Evolutionary conservation across 179 eudicot genomes (phyloP), one percentile per base, ranked within the genome.

Genomic region (Actinidia chinensis): DNA sequence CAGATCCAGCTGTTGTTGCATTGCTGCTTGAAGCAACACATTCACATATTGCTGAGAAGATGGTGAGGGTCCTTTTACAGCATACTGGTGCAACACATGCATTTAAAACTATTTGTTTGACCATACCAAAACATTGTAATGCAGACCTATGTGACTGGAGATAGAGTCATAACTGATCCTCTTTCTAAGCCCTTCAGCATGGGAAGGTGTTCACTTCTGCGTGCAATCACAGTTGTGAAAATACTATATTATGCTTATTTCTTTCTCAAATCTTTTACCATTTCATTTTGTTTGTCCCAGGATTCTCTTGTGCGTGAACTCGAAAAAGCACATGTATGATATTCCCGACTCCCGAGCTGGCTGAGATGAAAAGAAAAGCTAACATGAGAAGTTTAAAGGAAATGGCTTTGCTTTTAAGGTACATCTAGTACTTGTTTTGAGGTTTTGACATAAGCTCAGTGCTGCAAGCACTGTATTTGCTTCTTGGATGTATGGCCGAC

Each of bases 161-260:
- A 96, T 82, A 91, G 99, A 85, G 99, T 96, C 73, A 56, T 96
- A 73, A 91, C 93, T 56, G 99, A 96, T 89, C 93, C 97, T 85
- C 91, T 96, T 73, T 96, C 97, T 93, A 96, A 94, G 87, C 99
- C 98, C 83, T 96, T 94, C 83, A 96, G 99, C 86, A 94, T 92
- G 97, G 99, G 99, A 74, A 96, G 99, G 99, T 96, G 86, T 83
- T 82, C 44, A 47, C n/a, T 48, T 76, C 68, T 67, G 23, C 28
- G 12, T 79, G 56, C 59, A 59, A 11, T 46, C 43, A 9, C 14
- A 46, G 50, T 15, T 51, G n/a, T n/a, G n/a, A 72, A 40, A 67
- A 61, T 44, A 46, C 17, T 18, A 46, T 54, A 40, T 15, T 55
- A 17, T 69, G 63, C 81, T 54, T 67, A 66, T 47, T 78, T 44